Percentiles rank a stretch among this genome's conserved stretches.
Evolutionary conservation across 768 basidiomycete species (phyloP).

Genomic region (Mycena vitilis): DNA sequence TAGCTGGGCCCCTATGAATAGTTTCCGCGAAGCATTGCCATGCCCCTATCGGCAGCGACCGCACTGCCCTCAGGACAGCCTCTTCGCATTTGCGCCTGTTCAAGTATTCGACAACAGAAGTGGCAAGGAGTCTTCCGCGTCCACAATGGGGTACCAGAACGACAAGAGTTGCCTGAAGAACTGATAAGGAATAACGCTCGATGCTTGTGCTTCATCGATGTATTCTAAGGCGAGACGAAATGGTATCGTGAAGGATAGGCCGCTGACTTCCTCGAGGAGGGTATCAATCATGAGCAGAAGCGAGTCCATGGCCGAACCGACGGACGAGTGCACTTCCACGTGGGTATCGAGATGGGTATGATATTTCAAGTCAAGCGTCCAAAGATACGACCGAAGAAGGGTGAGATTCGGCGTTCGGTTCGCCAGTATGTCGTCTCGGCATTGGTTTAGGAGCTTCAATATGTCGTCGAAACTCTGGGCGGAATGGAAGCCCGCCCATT

Average conservation of each 20-base stretch:
- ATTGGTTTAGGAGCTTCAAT: not conserved
- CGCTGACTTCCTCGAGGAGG: not conserved
- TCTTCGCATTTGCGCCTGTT: not conserved
- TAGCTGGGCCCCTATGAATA: not conserved
- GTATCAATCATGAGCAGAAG: not conserved
- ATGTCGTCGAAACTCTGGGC: not conserved
- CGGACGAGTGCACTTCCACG: not conserved
- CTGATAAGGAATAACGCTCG: not conserved
- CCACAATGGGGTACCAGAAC: not conserved
- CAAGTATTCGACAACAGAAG: not conserved
- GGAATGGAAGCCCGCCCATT: not conserved
- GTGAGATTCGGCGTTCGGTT: not conserved
- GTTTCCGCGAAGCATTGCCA: not conserved
- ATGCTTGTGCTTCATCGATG: not conserved
- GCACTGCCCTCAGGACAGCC: not conserved
- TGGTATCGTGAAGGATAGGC: not conserved
- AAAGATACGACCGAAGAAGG: not conserved
- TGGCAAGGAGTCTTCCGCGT: not conserved
- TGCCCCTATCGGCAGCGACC: not conserved
- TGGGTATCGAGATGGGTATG: not conserved
- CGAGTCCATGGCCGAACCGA: not conserved
- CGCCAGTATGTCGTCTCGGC: not conserved
- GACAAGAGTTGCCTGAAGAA: not conserved
- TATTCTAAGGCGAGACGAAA: not conserved
- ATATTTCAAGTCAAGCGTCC: not conserved